phyloP scores from a whole-genome alignment of 352 stramenopile genomes.

The Pythium dissimile region DNA sequence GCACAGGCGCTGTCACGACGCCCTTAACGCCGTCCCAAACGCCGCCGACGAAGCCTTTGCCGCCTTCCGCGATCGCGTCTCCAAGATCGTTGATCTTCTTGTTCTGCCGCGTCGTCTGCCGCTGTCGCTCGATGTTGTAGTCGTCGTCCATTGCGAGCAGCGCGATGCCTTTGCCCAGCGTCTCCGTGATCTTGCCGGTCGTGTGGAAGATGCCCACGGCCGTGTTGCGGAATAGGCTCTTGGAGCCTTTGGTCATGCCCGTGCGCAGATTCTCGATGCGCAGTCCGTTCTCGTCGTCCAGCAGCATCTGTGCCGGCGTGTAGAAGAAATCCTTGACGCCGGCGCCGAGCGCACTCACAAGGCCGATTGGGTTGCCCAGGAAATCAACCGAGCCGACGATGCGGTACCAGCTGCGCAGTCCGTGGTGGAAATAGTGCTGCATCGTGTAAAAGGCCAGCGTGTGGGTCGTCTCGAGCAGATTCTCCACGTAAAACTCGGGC shows the following conservation, averaged over 20 bases:
- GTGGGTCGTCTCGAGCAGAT: slow-evolving; percentile 83
- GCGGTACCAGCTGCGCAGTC: slow-evolving; percentile 80
- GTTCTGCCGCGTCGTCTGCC: slow-evolving; percentile 67
- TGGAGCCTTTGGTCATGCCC: slow-evolving; percentile 86
- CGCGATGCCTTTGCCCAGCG: slow-evolving; percentile 81
- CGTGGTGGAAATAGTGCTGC: slow-evolving; percentile 85
- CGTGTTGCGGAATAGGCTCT: slow-evolving; percentile 83
- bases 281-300: slow-evolving; percentile 86
- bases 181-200: slow-evolving; percentile 88
- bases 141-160: slow-evolving; percentile 85
- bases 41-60: slow-evolving; percentile 72
- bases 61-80: slow-evolving; percentile 77
- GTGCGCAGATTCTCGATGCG: slow-evolving; percentile 85
- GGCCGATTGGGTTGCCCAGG: slow-evolving; percentile 86
- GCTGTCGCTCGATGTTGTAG: slow-evolving; percentile 82
- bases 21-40: slow-evolving; percentile 84
- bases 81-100: slow-evolving; percentile 77
- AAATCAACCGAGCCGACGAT: slow-evolving; percentile 90
- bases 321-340: slow-evolving; percentile 95
- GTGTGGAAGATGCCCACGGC: slow-evolving; percentile 88
- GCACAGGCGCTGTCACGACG: slow-evolving; percentile 69
- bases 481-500: slow-evolving; percentile 89
- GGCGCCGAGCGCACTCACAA: slow-evolving; percentile 86
- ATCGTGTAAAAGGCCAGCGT: slow-evolving; percentile 83
- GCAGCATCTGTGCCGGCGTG: slow-evolving; percentile 90